Evolutionary conservation across 345 rosid genomes (phyloP).

Genomic region (Eutrema yunnanense): DNA sequence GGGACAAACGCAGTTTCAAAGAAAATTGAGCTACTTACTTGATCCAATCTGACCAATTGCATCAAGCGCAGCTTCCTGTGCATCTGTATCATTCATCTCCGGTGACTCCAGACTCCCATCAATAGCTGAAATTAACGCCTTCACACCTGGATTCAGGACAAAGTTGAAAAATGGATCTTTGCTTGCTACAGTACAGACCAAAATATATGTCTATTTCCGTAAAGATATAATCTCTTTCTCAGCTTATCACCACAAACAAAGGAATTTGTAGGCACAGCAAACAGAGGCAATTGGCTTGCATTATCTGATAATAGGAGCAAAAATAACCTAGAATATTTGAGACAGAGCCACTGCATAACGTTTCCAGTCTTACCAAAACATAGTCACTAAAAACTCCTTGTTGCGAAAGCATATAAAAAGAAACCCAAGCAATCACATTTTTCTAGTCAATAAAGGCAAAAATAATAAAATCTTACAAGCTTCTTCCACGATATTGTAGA

Average conservation of each 20-base stretch:
- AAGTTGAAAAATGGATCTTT: background rate
- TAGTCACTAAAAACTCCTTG: background rate
- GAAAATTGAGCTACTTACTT: constrained; percentile 44
- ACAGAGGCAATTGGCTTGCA: background rate
- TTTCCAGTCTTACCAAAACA: background rate
- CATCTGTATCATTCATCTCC: constrained; percentile 48
- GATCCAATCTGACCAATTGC: constrained; percentile 84
- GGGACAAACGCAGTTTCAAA: background rate
- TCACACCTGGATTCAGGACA: constrained; percentile 49
- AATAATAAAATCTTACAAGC: constrained; percentile 40
- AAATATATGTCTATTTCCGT: background rate
- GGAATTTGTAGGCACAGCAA: background rate
- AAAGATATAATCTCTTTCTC: background rate
- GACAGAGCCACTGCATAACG: background rate
- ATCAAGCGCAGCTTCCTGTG: constrained; percentile 75
- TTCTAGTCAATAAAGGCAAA: background rate
- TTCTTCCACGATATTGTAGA: constrained; percentile 46
- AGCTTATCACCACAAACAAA: background rate
- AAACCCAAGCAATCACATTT: background rate
- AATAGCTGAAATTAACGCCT: constrained; percentile 59
- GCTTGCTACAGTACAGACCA: background rate
- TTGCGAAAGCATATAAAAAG: background rate
- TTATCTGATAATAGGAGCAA: background rate
- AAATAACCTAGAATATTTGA: background rate
- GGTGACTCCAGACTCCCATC: constrained; percentile 45